Evolutionary conservation across 2,329 filamentous ascomycete genomes (phyloP).

Genomic region (Penicillium capsulatum): DNA sequence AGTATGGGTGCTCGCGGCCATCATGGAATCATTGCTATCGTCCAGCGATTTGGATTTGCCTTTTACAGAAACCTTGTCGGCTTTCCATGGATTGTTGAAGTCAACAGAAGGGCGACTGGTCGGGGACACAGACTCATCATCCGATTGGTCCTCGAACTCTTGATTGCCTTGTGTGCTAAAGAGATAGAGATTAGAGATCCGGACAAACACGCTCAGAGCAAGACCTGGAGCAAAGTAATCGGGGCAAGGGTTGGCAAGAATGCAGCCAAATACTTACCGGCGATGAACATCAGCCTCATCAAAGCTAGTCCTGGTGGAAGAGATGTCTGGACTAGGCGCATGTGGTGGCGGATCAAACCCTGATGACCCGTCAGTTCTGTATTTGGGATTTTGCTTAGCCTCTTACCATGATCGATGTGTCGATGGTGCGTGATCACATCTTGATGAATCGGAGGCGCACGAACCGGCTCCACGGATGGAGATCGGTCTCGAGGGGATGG

Average conservation of each 20-base stretch:
- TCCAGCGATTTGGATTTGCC: slow-evolving; percentile 4
- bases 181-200: no score
- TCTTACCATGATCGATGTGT: slow-evolving; percentile 75
- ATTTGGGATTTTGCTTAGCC: slow-evolving; percentile 3
- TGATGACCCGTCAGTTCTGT: slow-evolving; percentile 12
- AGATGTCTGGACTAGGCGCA: slow-evolving; percentile 26
- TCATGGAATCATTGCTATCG: slow-evolving; percentile 4
- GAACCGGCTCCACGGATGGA: slow-evolving; percentile 58
- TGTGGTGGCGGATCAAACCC: slow-evolving; percentile 30
- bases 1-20: slow-evolving; percentile 2
- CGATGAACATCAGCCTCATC: slow-evolving; percentile 55
- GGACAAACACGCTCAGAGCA: no score
- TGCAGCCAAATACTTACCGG: slow-evolving; percentile 38
- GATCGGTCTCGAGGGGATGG: slow-evolving; percentile 47
- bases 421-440: slow-evolving; percentile 86
- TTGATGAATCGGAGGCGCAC: slow-evolving; percentile 75
- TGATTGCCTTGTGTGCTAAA: slow-evolving; percentile 9
- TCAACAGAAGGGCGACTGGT: slow-evolving; percentile 28
- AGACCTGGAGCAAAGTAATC: no score
- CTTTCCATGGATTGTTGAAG: slow-evolving; percentile 18
- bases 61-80: slow-evolving; percentile 1
- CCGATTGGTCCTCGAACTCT: slow-evolving; percentile 34
- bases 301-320: slow-evolving; percentile 37
- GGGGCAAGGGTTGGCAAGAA: no score
- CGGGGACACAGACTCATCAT: slow-evolving; percentile 38